Percentiles rank a stretch among this genome's conserved stretches.
These are phyloP conservation scores for Penicillium sclerotigenum DNA, from an alignment of 2,329 filamentous ascomycete genomes.

Conservation along the genomic window DNA sequence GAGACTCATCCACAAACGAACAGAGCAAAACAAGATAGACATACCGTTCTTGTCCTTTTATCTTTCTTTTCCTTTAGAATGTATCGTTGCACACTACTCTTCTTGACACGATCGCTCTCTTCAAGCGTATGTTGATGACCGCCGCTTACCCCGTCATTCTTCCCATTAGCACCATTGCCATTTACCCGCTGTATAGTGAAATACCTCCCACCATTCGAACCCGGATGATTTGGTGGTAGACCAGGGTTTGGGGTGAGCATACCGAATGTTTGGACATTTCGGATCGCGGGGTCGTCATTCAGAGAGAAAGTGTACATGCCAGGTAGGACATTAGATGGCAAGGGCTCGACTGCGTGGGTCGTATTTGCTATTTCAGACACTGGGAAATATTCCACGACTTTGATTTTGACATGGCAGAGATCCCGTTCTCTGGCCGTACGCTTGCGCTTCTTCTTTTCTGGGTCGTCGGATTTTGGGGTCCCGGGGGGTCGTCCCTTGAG, in stretches of 20 bases:
- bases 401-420: conserved; percentile 84
- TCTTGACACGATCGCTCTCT: conserved; percentile 76
- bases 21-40: conserved; percentile 28
- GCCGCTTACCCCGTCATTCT: conserved; percentile 65
- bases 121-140: conserved; percentile 72
- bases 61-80: conserved; percentile 64
- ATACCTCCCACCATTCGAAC: conserved; percentile 54
- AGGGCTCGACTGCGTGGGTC: conserved; percentile 18
- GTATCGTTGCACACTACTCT: conserved; percentile 70
- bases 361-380: conserved; percentile 29
- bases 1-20: conserved; percentile 4
- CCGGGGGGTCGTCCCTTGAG: conserved; percentile 76
- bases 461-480: conserved; percentile 74
- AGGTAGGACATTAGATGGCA: conserved; percentile 23
- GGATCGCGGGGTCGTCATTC: conserved; percentile 2
- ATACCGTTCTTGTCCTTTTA: conserved; percentile 58
- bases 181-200: conserved; percentile 78
- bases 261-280: conserved; percentile 38
- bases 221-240: conserved; percentile 46
- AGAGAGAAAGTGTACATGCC: conserved; percentile 26
- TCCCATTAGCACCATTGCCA: conserved; percentile 70
- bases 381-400: conserved; percentile 75
- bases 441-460: conserved; percentile 78
- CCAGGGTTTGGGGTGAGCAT: conserved; percentile 42
- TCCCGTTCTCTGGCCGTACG: conserved; percentile 70